Base-by-base conservation (phyloP, 140 eudicot species). In the Stevia rebaudiana region DNA sequence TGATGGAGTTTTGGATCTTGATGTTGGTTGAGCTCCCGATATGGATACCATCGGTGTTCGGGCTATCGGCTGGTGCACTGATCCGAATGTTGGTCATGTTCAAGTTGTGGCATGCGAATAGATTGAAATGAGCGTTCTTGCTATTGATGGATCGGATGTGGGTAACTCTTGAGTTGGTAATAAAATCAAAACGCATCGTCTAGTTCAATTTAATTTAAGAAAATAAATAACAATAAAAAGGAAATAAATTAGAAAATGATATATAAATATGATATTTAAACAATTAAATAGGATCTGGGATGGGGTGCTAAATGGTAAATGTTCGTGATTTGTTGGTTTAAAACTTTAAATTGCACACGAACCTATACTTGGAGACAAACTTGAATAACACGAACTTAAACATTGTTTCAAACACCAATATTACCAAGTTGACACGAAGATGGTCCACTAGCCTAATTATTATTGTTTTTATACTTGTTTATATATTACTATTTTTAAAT, bases 31-130 rank as follows among this genome's bases (percentile, higher is more conserved):
- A 89, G 31, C 8, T 3, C 19, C 95, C 88, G 0, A 85, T 76
- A 18, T 62, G 82, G 30, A 89, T 89, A 3, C 97, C 95, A 44
- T 89, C 97, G 1, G 97, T 89, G 76, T 89, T 89, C 13, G 86
- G 88, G 62, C 88, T 76, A 2, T 62, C 53, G 0, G 31, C 68
- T 0, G 97, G 95, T 19, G 97, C 85, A 0, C 28, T 28, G 5
- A 89, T 18, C 25, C 55, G 63, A 18, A 89, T 39, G 21, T 72
- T 22, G 72, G 63, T 76, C 52, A 89, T 82, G 51, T 58, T 76
- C 37, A 85, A 2, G 50, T 85, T 80, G 39, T 65, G 11, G 76
- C 97, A 85, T 1, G 79, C 86, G 42, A 78, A 84, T 4, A 88
- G 30, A 66, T 75, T 72, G 71, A 88, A 71, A 74, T 88, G 96